Evolutionary conservation across 495 filamentous ascomycete genomes (phyloP).

Genomic region (Cryomyces minteri): DNA sequence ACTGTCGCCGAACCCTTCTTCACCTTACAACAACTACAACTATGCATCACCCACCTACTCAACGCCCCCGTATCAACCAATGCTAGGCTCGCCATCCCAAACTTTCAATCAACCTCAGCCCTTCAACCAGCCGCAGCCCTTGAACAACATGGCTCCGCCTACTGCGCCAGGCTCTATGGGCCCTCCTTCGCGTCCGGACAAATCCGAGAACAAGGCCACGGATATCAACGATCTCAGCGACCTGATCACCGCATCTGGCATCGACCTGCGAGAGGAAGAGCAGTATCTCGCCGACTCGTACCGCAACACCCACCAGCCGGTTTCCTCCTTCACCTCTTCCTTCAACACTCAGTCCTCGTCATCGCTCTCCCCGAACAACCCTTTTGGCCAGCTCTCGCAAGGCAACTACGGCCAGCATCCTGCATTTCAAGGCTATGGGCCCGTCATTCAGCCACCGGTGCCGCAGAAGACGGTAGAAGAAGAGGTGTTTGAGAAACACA

Average conservation of each 20-base stretch:
- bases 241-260: constrained; percentile 57
- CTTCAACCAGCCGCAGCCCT: constrained; percentile 8
- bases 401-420: constrained; percentile 8
- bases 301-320: constrained; percentile 10
- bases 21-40: constrained; percentile 20
- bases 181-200: constrained; percentile 51
- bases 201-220: constrained; percentile 39
- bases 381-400: constrained; percentile 25
- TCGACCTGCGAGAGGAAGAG: constrained; percentile 72
- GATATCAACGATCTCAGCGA: constrained; percentile 61
- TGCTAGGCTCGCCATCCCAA: constrained; percentile 11
- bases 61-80: constrained; percentile 4
- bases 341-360: constrained; percentile 26
- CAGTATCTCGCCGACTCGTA: constrained; percentile 45
- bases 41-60: constrained; percentile 1
- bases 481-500: constrained; percentile 31
- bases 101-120: constrained; percentile 15
- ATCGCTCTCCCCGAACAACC: constrained; percentile 23
- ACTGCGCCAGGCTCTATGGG: constrained; percentile 53
- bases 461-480: constrained; percentile 26
- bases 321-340: constrained; percentile 12
- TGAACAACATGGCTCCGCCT: constrained; percentile 14
- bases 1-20: constrained; percentile 43
- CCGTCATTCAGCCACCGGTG: constrained; percentile 30
- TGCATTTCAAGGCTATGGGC: constrained; percentile 38